Evolutionary conservation across 2,329 filamentous ascomycete genomes (phyloP), one percentile per base, ranked within the genome.

Genomic region (Fusarium caatingaense): DNA sequence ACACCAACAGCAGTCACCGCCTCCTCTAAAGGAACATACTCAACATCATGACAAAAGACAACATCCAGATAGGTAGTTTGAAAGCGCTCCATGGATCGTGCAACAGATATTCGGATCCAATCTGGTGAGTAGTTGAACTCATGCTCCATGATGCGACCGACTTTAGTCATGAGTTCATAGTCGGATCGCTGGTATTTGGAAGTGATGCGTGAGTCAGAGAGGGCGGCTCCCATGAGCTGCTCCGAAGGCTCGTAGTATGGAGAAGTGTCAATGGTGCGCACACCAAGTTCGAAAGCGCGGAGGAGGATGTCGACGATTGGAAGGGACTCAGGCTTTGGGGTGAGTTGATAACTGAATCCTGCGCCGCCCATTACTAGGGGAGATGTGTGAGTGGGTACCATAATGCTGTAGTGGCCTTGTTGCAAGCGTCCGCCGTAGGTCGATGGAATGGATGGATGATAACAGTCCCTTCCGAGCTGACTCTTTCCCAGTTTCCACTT

Each of bases 131-230:
- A 61, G 8, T 61, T 13, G 5, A 61, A 61, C 20, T 60, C 59
- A 16, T 61, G 34, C 3, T 61, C 59, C 59, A 44, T 61, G 4
- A 61, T 51, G 13, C 59, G 59, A 3, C 59, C 59, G 21, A 51
- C 45, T 11, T 61, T 60, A 18, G 45, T 61, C 59, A 61, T 61
- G 7, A 61, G n/a, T 15, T 51, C 28, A 8, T 61, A 61, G 37
- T 61, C 59, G 4, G 10, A 7, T 0, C 58, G 55, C 20, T 45
- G 12, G 3, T 51, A 61, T 7, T 20, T 60, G 4, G 59, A 60
- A 8, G 30, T n/a, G 1, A 61, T 27, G 4, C 30, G 20, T 1
- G 56, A 1, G 12, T 45, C 8, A 16, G 45, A 40, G 1, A 61
- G 18, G 4, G 59, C 59, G 2, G 56, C 59, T n/a, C 59, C 59